Evolutionary conservation across 768 basidiomycete genomes (phyloP).

Genomic region (Gymnopilus junonius): DNA sequence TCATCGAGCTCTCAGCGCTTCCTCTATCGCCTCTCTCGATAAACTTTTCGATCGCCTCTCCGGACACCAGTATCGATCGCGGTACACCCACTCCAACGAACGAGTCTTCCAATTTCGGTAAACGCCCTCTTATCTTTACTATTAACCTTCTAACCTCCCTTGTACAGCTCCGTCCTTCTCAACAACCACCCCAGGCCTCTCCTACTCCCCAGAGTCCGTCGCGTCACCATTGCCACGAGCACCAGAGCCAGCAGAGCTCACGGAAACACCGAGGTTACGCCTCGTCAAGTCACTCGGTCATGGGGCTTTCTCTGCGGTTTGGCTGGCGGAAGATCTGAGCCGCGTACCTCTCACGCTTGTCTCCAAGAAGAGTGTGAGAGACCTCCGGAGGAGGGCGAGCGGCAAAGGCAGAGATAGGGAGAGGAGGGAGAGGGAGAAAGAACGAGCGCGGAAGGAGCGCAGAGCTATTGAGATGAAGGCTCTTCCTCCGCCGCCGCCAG

Average conservation of each 20-base stretch:
- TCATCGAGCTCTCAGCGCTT: conserved; percentile 24
- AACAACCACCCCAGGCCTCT: neutral
- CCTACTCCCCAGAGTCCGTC: conserved; percentile 1
- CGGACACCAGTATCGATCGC: conserved; percentile 6
- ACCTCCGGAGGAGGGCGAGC: conserved; percentile 37
- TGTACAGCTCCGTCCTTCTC: neutral
- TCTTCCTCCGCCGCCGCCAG: neutral
- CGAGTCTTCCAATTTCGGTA: conserved; percentile 11
- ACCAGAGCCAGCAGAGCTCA: conserved; percentile 3
- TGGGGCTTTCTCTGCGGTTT: conserved; percentile 78
- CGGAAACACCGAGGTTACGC: conserved; percentile 40
- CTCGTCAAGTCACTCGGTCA: conserved; percentile 64
- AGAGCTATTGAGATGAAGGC: neutral
- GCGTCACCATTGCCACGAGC: conserved; percentile 7
- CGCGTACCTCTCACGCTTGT: conserved; percentile 46
- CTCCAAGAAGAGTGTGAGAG: conserved; percentile 45
- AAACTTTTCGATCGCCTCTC: neutral
- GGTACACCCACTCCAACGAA: conserved; percentile 23
- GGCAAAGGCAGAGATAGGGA: conserved; percentile 15
- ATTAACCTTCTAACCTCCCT: neutral
- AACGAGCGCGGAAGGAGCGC: neutral
- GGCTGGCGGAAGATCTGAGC: conserved; percentile 66
- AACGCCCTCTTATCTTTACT: neutral
- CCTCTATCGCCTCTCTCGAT: conserved; percentile 11
- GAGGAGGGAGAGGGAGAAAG: neutral